Evolutionary conservation across 768 basidiomycete species (phyloP), one percentile per base, ranked within the genome.

Genomic region (Podaxis sp.): DNA sequence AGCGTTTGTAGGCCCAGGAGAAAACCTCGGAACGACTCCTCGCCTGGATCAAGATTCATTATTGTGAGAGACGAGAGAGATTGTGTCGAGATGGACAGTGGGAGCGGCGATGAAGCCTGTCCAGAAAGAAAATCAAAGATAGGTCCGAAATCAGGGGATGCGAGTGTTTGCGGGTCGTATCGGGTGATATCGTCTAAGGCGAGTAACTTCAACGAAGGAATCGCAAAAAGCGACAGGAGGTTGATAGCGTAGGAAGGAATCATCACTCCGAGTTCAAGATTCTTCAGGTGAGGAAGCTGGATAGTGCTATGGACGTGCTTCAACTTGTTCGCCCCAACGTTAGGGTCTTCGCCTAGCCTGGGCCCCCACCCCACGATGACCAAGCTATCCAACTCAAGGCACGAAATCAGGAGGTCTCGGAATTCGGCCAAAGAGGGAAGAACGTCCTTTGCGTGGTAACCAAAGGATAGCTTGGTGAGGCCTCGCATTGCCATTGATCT

Each of bases 341-440:
- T 30, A 36, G 60, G 36, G 49, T 62, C 38, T 3, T 60, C 48
- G 52, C 70, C 64, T 37, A 80, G 68, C 53, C 68, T 74, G 1
- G 84, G 83, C 15, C 85, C 86, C 76, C 85, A 82, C 2, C 86
- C 86, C 11, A 84, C 71, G 49, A 88, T 77, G 38, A 77, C 71
- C 3, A 88, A 77, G 8, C 71, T 70, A 58, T 72, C 66, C 26
- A 88, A 77, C 11, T 71, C 65, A 5, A 77, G 77, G 63, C 79
- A 86, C 1, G 72, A 73, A 6, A 69, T 36, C 22, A 86, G 69
- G 40, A 87, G 80, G 26, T 66, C 58, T 8, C 66, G 63, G 64
- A 88, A 87, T 57, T 85, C 77, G 0, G 70, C 65, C 52, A 84
- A 66, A 4, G 77, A 78, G 1, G 87, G 87, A 74, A 81, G 79